Percentiles rank a stretch among this genome's conserved stretches.
phyloP scores from a whole-genome alignment of 2,329 filamentous ascomycete species.

The Ophiostoma tasmaniense region DNA sequence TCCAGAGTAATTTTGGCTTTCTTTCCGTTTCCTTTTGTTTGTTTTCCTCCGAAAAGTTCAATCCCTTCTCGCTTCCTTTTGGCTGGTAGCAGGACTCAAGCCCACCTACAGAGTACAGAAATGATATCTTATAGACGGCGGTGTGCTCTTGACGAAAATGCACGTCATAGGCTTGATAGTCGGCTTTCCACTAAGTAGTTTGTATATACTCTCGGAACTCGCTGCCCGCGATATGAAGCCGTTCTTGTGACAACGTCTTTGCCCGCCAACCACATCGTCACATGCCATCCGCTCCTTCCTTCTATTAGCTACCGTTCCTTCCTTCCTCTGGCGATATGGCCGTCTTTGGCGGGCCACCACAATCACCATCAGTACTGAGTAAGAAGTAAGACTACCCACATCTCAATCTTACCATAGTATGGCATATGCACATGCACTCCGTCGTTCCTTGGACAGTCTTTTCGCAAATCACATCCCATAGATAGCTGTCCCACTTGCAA shows the following conservation, averaged over 20 bases:
- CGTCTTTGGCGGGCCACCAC: conserved; percentile 9
- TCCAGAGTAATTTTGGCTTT: no score
- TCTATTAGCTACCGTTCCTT: background rate
- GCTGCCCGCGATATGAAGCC: background rate
- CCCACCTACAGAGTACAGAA: no score
- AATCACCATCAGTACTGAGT: background rate
- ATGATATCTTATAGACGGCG: background rate
- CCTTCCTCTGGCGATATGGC: background rate
- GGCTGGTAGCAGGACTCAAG: no score
- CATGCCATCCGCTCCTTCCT: background rate
- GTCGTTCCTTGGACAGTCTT: background rate
- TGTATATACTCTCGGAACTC: no score
- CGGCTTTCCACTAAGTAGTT: background rate
- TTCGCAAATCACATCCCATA: background rate
- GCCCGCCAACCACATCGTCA: background rate
- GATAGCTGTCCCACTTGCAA: background rate
- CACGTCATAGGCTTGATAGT: background rate
- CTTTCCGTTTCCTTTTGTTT: background rate
- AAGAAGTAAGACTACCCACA: background rate
- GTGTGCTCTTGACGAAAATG: background rate
- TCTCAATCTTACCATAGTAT: background rate
- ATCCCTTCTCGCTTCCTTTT: background rate
- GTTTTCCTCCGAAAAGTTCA: no score
- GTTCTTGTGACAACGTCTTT: background rate
- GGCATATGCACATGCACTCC: background rate